Evolutionary conservation across 2,329 filamentous ascomycete genomes (phyloP), one percentile per base, ranked within the genome.

Genomic region (Fusarium clavum): DNA sequence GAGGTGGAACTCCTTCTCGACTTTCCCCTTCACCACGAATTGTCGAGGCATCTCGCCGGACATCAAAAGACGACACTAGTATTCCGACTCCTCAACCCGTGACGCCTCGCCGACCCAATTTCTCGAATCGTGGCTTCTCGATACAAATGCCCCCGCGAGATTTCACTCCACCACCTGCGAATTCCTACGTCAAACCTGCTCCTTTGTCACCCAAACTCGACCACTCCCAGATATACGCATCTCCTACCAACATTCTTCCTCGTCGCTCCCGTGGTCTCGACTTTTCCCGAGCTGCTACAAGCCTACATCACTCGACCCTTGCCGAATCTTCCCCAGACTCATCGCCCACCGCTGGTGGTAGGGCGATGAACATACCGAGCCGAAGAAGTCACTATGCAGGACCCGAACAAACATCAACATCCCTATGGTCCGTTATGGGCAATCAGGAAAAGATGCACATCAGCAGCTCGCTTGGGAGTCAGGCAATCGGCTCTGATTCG

Each of bases 251-350:
- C 57, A 92, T 97, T 48, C 86, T 98, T 10, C 95, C 95, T 20
- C 90, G 95, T 70, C 91, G 94, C 66, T 98, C 94, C 30, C 89
- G 95, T 59, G 95, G 95, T 45, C 85, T 98, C 65, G 95, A 98
- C 81, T 98, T 97, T 80, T 95, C 95, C 43, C 88, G 95, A 72
- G 94, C 94, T 13, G 96, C 94, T 67, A 98, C 95, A 13, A 97
- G 94, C 77, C 85, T 99, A 24, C 96, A 98, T 81, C 96, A 98
- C 80, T 98, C 95, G 18, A 98, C 93, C 1, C 87, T 98, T 11
- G 94, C 95, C 59, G 93, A 97, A 73, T 92, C 93, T 1, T 96
- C 93, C 8, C 94, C 94, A 6, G 94, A 97, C 78, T 96, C 94
- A 0, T 98, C 94, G 1, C 96, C 96, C 1, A 94, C 91, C 14